Evolutionary conservation across 1,284 basidiomycete species (phyloP), one percentile per base, ranked within the genome.

Genomic region (Pholiota adiposa): DNA sequence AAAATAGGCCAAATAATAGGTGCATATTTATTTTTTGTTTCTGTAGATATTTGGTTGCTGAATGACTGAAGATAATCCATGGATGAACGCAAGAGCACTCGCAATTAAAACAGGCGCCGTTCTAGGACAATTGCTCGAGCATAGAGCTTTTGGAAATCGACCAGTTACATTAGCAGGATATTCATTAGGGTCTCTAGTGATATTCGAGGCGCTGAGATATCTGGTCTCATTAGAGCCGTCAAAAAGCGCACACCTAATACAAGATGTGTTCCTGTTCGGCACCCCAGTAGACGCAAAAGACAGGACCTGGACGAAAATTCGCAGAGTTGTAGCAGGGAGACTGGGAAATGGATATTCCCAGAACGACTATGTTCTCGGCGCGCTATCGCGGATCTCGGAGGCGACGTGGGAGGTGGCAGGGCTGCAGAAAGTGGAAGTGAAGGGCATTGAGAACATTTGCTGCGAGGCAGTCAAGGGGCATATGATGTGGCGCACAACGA

Each of bases 231-330:
- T 54, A 18, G 12, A 5, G 12, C 77, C 82, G 4, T 67, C 74
- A 4, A 68, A 80, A 61, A 84, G 83, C 1, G 61, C 70, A 12
- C 78, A 82, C 61, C 71, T 92, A 57, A 82, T 93, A 14, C 84
- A 93, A 68, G 89, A 93, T 68, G 89, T 91, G 16, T 91, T 83
- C 71, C 77, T 93, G 9, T 89, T 92, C 67, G 90, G 90, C 11
- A 83, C 86, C 2, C 91, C 90, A 0, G 79, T 86, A 0, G 79
- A 87, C 2, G 80, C 83, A 0, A 83, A 88, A 52, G 70, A 73
- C 34, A 71, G 73, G 27, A 74, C 79, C 8, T 94, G 90, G 91
- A 71, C 86, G 2, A 81, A 85, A 36, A 83, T 86, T 2, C 80
- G 90, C 4, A 80, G 88, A 6, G 80, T 90, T 50, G 88, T 89